phyloP scores from a whole-genome alignment of 179 eudicot species.

The Actinidia arguta region DNA sequence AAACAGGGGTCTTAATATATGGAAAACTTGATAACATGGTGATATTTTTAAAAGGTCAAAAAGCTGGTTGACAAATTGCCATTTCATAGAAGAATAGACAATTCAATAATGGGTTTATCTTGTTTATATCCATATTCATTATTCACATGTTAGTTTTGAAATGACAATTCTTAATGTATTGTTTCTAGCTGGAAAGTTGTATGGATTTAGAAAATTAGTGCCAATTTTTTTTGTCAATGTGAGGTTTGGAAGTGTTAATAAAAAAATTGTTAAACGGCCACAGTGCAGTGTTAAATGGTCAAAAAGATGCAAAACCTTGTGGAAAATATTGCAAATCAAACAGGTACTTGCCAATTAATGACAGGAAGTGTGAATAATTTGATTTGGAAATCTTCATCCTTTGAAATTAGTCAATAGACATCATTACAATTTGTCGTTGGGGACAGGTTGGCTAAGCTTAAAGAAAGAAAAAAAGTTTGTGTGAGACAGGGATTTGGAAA shows the following conservation, averaged over 20 bases:
- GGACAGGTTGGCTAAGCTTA: constrained; percentile 11
- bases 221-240: too few species aligned
- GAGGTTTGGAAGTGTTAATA: too few species aligned
- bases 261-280: background rate
- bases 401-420: constrained; percentile 20
- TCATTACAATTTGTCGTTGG: constrained; percentile 21
- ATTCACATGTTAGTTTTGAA: background rate
- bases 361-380: background rate
- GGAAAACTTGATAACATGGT: background rate
- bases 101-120: background rate
- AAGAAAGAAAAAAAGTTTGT: background rate
- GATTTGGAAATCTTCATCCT: constrained; percentile 3
- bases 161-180: too few species aligned
- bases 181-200: too few species aligned
- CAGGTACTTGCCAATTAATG: background rate
- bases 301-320: constrained; percentile 15
- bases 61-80: constrained; percentile 4
- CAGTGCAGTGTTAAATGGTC: background rate
- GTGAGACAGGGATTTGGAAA: background rate
- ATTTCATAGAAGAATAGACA: constrained; percentile 7
- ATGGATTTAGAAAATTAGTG: too few species aligned
- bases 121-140: background rate
- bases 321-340: constrained; percentile 15
- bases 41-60: background rate
- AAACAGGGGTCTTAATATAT: constrained; percentile 13